These are phyloP conservation scores for Saccharomyces pastorianus DNA, from an alignment of 1,139 yeast genomes.

Conservation along the genomic window DNA sequence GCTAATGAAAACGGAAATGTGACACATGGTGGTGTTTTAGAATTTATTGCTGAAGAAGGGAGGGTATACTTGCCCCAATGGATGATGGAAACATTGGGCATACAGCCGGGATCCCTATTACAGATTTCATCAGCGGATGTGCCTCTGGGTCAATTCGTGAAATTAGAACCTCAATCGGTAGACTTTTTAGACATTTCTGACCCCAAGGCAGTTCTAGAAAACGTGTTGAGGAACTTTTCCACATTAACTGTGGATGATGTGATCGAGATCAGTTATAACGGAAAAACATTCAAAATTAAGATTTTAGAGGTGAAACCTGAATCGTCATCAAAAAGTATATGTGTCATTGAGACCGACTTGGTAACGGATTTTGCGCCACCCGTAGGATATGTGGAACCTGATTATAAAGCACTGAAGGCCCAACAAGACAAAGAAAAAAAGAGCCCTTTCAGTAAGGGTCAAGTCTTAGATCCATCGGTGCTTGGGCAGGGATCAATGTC, in stretches of 20 bases:
- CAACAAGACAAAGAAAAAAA: slow-evolving; percentile 15
- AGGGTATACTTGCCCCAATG: slow-evolving; percentile 90
- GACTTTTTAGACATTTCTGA: slow-evolving; percentile 90
- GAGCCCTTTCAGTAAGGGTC: slow-evolving; percentile 10
- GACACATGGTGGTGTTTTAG: slow-evolving; percentile 92
- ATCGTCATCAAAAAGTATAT: slow-evolving; percentile 52
- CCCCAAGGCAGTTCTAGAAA: slow-evolving; percentile 94
- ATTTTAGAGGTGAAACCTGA: slow-evolving; percentile 88
- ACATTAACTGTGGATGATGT: slow-evolving; percentile 81
- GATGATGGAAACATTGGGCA: slow-evolving; percentile 78
- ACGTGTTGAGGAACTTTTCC: slow-evolving; percentile 80
- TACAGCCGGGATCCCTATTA: slow-evolving; percentile 72
- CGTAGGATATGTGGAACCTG: slow-evolving; percentile 93
- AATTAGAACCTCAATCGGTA: slow-evolving; percentile 89
- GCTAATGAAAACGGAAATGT: slow-evolving; percentile 52
- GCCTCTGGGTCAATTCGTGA: slow-evolving; percentile 81
- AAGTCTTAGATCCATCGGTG: slow-evolving; percentile 32
- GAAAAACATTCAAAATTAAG: slow-evolving; percentile 67
- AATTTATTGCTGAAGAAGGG: slow-evolving; percentile 96
- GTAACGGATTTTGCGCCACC: slow-evolving; percentile 99
- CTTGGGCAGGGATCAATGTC: slow-evolving; percentile 68
- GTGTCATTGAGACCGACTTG: slow-evolving; percentile 94
- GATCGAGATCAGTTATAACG: slow-evolving; percentile 80
- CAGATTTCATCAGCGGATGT: slow-evolving; percentile 71
- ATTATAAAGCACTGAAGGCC: slow-evolving; percentile 34